Base-by-base conservation (phyloP, 495 filamentous ascomycete species). In the Neurospora tetraspora region DNA sequence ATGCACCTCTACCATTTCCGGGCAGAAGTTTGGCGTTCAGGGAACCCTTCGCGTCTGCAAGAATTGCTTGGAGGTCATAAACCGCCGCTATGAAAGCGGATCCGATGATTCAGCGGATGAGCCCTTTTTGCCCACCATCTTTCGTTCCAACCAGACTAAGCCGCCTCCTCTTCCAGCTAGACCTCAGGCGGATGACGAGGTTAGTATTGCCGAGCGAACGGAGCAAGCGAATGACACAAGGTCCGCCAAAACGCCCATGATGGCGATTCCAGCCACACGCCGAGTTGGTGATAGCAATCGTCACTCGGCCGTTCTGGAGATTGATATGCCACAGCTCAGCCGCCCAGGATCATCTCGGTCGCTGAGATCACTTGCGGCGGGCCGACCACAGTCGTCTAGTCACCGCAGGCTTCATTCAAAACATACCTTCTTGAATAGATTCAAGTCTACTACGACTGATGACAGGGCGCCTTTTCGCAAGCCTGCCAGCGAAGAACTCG, bases 401-500 rank as follows among this genome's bases (percentile, higher is more conserved):
- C 93, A 98, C 78, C 92, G 91, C 75, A 88, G 93, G 12, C 91
- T 96, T 72, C 91, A 93, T 78, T 96, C 96, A 42, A 93, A 93
- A 71, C 93, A 96, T 77, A 93, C 94, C 83, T 79, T 90, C 75
- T 80, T 90, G 85, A 84, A 91, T 85, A 80, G 89, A 47, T 82
- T 89, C 70, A 88, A 86, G 74, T 73, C 82, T 9, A 76, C 82
- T 8, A 75, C 83, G 5, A 36, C 2, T 34, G 85, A 86, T 42
- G 93, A 97, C 69, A 88, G 92, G 73, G 96, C 93, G 5, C 96
- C 96, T 3, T 99, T 98, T 77, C 94, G 97, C 74, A 90, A 91
- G 68, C 89, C 90, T 42, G 84, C 88, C 68, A 89, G 90, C 70
- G 92, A 97, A 69, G 83, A 88, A 37, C 81, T 83, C 20, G 76